A percentile compares a stretch with the other conserved stretches of the same genome.
phyloP scores from a whole-genome alignment of 805 yeast species.

The Grigorovia humatica region DNA sequence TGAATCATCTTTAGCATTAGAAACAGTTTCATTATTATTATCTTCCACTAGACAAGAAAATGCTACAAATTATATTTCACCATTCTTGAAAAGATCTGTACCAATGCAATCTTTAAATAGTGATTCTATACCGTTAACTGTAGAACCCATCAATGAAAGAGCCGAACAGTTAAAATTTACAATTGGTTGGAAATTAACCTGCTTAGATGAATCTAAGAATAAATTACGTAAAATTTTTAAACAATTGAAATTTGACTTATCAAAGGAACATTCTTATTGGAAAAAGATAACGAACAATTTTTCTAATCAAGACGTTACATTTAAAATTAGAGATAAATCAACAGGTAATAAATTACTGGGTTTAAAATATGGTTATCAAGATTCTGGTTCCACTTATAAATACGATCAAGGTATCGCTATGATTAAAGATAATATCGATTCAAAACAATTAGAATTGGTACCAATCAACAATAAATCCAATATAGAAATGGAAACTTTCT shows the following conservation, averaged over 20 bases:
- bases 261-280: constrained; percentile 53
- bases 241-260: constrained; percentile 43
- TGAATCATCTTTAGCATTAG: constrained; percentile 80
- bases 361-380: constrained; percentile 84
- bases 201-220: constrained; percentile 45
- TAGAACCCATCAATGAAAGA: constrained; percentile 13
- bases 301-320: constrained; percentile 31
- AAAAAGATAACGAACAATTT: constrained; percentile 30
- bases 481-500: constrained; percentile 31
- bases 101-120: constrained; percentile 65
- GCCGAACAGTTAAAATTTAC: constrained; percentile 23
- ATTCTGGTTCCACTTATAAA: constrained; percentile 70
- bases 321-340: constrained; percentile 52
- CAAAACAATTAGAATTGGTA: constrained; percentile 33
- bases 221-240: constrained; percentile 42
- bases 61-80: constrained; percentile 80
- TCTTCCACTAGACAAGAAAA: constrained; percentile 78
- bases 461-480: constrained; percentile 28
- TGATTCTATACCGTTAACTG: constrained; percentile 25
- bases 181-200: constrained; percentile 75
- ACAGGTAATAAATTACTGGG: constrained; percentile 49
- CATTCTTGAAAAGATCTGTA: constrained; percentile 61
- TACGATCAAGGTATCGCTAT: constrained; percentile 68
- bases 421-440: constrained; percentile 38
- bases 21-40: constrained; percentile 73